Evolutionary conservation across 768 basidiomycete species (phyloP).

Genomic region (Suillus sp.): DNA sequence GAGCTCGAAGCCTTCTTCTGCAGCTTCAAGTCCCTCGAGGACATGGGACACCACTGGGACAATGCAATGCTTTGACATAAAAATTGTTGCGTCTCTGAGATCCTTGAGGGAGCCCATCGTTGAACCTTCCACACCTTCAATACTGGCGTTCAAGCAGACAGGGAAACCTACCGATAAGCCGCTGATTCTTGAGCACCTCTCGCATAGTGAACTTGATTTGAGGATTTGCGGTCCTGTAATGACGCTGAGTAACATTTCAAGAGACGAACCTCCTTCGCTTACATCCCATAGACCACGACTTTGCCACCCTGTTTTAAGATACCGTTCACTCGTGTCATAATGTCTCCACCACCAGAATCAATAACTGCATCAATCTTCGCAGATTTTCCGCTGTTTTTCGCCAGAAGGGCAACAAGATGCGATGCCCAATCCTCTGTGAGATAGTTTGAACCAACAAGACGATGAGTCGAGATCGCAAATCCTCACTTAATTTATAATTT

Average conservation of each 20-base stretch:
- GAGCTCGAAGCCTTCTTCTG: constrained; percentile 71
- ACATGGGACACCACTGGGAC: constrained; percentile 71
- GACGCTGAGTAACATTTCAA: constrained; percentile 2
- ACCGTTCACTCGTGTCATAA: constrained; percentile 50
- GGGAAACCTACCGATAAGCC: constrained; percentile 60
- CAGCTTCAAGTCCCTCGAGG: constrained; percentile 62
- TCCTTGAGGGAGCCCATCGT: constrained; percentile 85
- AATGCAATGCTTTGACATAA: constrained; percentile 66
- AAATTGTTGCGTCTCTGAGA: constrained; percentile 68
- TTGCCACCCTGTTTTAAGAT: constrained; percentile 58
- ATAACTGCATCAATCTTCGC: constrained; percentile 58
- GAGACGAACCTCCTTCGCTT: constrained; percentile 22
- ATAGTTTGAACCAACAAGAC: constrained; percentile 2
- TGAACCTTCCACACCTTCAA: constrained; percentile 41
- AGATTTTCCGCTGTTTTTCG: constrained; percentile 31
- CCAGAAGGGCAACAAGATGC: constrained; percentile 47
- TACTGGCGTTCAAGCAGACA: not conserved
- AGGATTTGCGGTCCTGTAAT: constrained; percentile 59
- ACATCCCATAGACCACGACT: constrained; percentile 72
- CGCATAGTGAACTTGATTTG: constrained; percentile 73
- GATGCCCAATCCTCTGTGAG: constrained; percentile 52
- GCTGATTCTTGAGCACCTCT: constrained; percentile 73
- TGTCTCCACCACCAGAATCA: constrained; percentile 71
- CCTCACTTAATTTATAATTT: constrained; percentile 66
- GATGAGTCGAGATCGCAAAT: not conserved